phyloP scores from a whole-genome alignment of 73 alveolate genomes.

The Tetrahymena borealis region DNA sequence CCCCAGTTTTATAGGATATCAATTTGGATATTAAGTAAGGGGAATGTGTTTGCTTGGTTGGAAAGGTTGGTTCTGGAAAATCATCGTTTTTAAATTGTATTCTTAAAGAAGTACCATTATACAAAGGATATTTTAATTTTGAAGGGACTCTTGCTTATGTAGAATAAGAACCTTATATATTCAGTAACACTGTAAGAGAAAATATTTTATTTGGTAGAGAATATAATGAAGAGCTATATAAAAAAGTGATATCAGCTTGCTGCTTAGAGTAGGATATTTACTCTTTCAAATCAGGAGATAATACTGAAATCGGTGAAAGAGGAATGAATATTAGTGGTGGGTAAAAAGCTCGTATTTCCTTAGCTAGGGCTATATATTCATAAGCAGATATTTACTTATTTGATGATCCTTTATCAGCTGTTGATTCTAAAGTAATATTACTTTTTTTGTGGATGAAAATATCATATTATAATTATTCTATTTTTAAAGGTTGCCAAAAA shows the following conservation, averaged over 20 bases:
- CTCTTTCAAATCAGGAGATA: conserved; percentile 55
- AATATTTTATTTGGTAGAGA: conserved; percentile 56
- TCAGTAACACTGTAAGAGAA: conserved; percentile 33
- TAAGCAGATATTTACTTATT: conserved; percentile 57
- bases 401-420: conserved; percentile 70
- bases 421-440: conserved; percentile 51
- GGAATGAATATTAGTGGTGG: conserved; percentile 77
- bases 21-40: conserved; percentile 33
- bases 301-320: conserved; percentile 74
- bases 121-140: conserved; percentile 21
- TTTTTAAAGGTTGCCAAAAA: conserved; percentile 37
- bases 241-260: conserved; percentile 47
- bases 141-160: conserved; percentile 9
- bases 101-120: conserved; percentile 38
- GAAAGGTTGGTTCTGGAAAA: conserved; percentile 78
- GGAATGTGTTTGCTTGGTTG: conserved; percentile 56
- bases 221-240: conserved; percentile 51
- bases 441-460: conserved; percentile 7
- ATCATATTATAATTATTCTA: neutral
- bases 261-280: conserved; percentile 54
- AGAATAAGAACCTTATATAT: conserved; percentile 31
- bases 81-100: conserved; percentile 45
- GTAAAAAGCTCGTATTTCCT: conserved; percentile 68
- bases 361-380: conserved; percentile 79
- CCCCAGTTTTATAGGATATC: conserved; percentile 35